Evolutionary conservation across 305 asterid species (phyloP).

Genomic region (Fraxinus velutina): DNA sequence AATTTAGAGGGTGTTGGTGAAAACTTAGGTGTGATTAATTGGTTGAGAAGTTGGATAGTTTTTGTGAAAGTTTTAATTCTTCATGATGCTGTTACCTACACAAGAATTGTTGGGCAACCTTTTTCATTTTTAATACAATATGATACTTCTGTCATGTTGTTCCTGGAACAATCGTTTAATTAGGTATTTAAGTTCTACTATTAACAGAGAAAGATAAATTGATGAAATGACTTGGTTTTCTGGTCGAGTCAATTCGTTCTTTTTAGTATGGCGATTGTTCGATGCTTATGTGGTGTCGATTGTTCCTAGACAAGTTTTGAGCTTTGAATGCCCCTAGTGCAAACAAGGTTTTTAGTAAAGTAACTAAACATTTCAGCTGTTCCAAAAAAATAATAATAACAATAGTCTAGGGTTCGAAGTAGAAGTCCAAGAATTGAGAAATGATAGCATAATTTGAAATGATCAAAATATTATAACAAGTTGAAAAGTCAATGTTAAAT

Average conservation of each 20-base stretch:
- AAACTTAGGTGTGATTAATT: constrained; percentile 25
- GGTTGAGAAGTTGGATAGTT: constrained; percentile 17
- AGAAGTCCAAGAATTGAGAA: too few species aligned
- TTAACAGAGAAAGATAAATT: neutral
- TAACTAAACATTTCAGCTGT: neutral
- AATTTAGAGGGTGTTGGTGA: neutral
- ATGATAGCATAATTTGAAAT: too few species aligned
- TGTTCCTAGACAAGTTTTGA: neutral
- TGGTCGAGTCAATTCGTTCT: too few species aligned
- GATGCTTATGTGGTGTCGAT: neutral
- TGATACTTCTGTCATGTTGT: neutral
- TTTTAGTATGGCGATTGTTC: neutral
- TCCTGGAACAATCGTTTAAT: neutral
- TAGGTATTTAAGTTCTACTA: neutral
- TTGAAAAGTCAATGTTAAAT: neutral
- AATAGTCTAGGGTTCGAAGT: too few species aligned
- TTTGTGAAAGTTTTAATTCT: neutral
- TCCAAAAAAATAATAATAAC: too few species aligned
- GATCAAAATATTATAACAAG: too few species aligned
- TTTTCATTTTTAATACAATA: neutral
- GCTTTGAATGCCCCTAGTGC: neutral
- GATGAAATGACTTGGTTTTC: neutral
- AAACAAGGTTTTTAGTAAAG: neutral
- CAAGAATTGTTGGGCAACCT: neutral
- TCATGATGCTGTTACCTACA: neutral